These are phyloP conservation scores for Rubus parviflorus DNA, from an alignment of 306 rosid species.

Conservation along the genomic window DNA sequence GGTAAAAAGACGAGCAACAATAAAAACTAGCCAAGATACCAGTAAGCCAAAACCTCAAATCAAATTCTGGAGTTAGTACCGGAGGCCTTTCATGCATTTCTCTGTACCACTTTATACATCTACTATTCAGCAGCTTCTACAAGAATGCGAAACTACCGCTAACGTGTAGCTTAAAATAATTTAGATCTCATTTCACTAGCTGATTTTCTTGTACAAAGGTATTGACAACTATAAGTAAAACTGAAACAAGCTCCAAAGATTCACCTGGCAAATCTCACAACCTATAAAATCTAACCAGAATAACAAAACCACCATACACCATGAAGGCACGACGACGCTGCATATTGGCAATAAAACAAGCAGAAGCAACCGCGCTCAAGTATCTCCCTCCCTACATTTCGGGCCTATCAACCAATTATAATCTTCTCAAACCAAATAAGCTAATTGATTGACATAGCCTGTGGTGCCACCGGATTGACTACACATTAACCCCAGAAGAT, in stretches of 20 bases:
- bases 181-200: slow-evolving; percentile 26
- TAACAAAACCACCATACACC: slow-evolving; percentile 40
- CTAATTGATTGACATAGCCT: slow-evolving; percentile 10
- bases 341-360: slow-evolving; percentile 24
- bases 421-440: slow-evolving; percentile 26
- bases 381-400: slow-evolving; percentile 19
- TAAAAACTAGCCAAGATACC: background rate
- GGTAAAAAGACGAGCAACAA: background rate
- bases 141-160: background rate
- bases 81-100: background rate
- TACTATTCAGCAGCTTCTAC: slow-evolving; percentile 3
- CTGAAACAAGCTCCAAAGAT: slow-evolving; percentile 21
- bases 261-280: slow-evolving; percentile 28
- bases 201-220: slow-evolving; percentile 48
- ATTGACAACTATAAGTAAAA: slow-evolving; percentile 48
- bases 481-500: slow-evolving; percentile 22
- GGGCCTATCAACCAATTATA: slow-evolving; percentile 29
- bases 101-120: slow-evolving; percentile 7
- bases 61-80: background rate
- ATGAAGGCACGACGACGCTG: slow-evolving; percentile 33
- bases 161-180: background rate
- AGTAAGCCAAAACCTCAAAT: slow-evolving; percentile 1
- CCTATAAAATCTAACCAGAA: slow-evolving; percentile 44
- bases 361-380: slow-evolving; percentile 41
- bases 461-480: slow-evolving; percentile 20